Evolutionary conservation across 176 grass and related monocot genomes (phyloP).

Genomic region (Ensete ventricosum): DNA sequence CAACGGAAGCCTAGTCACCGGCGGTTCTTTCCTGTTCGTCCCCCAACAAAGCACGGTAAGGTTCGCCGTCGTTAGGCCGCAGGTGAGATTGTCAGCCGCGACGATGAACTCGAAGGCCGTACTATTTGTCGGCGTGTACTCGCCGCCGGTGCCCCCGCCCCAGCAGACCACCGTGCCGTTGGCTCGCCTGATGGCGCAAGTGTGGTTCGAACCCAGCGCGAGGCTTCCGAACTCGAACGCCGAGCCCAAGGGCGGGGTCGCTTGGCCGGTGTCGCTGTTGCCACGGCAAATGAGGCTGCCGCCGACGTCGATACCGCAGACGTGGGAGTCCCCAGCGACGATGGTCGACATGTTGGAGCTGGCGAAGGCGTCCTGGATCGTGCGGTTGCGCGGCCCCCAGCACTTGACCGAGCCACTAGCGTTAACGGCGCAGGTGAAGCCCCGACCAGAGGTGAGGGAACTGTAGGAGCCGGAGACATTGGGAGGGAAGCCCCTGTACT

Average conservation of each 20-base stretch:
- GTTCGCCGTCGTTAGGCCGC: conserved; percentile 44
- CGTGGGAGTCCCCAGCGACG: conserved; percentile 35
- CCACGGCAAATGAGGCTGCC: conserved; percentile 34
- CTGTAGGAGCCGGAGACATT: not conserved
- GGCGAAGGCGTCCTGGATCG: conserved; percentile 27
- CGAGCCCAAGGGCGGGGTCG: not conserved
- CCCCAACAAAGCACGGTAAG: conserved; percentile 50
- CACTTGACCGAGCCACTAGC: conserved; percentile 33
- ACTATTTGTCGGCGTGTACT: conserved; percentile 14
- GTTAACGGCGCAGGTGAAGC: conserved; percentile 55
- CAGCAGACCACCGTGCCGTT: conserved; percentile 61
- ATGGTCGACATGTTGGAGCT: conserved; percentile 29
- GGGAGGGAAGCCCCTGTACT: not conserved
- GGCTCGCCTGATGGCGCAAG: conserved; percentile 37
- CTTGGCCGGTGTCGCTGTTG: conserved; percentile 11
- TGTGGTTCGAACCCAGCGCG: conserved; percentile 54
- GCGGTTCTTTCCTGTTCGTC: not conserved
- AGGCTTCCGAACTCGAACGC: conserved; percentile 31
- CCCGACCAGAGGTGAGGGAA: conserved; percentile 56
- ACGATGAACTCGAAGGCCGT: conserved; percentile 52
- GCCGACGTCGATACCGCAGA: conserved; percentile 30
- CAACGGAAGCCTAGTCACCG: conserved; percentile 16
- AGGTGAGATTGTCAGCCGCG: conserved; percentile 57
- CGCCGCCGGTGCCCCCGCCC: conserved; percentile 22
- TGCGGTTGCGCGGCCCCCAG: conserved; percentile 36